Evolutionary conservation across 305 asterid species (phyloP), one percentile per base, ranked within the genome.

Genomic region (Andrographis paniculata): DNA sequence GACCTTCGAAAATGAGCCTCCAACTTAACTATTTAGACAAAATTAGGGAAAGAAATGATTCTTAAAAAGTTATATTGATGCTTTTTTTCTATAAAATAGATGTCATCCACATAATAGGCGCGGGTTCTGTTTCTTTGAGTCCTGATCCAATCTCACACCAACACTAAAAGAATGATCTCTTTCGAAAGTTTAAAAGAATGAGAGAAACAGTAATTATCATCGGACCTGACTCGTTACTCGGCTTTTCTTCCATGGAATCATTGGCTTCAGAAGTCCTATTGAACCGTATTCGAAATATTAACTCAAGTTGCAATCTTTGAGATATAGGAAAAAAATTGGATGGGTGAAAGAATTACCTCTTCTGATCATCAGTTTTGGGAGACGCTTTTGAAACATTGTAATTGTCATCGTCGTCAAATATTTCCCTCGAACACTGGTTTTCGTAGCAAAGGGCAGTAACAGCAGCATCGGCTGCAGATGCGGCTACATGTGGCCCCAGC

Each of bases 381-480:
- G 80, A 61, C 31, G 68, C 61, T 60, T 52, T 56, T 31, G 70
- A 48, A 50, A 77, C 68, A n/a, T 13, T 56, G 59, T 23, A 10
- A 52, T 36, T 60, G 23, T 66, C 78, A 55, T 74, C 81, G 17
- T 74, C 85, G 11, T 86, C 82, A 61, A 91, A 77, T 52, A 91
- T 59, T 55, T 78, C 92, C 69, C 75, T 80, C 12, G 94, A 65
- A 75, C 96, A 85, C 45, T 82, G 81, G 55, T 80, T 86, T 65
- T 91, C 98, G 38, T 67, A 75, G 74, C 96, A 91, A 70, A 91
- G 98, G 27, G 87, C 87, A 14, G 87, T 64, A 58, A 86, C 75
- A 47, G 94, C 95, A 63, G 98, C 98, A 64, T 86, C 95, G 53
- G 88, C 86, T 42, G 94, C 98, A 51, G 76, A 76, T 52, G 87